Conservation (phyloP, 2,329 filamentous ascomycete genomes). For the Exophiala sp. region DNA sequence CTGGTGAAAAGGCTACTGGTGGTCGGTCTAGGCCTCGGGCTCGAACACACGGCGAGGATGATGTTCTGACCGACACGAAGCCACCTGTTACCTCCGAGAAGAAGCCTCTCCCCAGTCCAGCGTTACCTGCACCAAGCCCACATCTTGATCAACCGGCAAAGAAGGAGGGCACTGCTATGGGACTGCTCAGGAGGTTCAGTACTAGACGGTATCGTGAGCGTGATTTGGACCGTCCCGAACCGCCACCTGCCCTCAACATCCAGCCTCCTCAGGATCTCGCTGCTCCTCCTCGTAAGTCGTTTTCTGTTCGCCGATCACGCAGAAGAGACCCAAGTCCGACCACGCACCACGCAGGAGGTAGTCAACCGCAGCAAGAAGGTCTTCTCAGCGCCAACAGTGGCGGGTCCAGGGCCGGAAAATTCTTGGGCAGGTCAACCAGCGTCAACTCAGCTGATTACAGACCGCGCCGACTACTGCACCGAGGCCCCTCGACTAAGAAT, state of each 20-base stretch:
- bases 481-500: conserved; percentile 51
- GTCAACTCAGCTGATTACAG: conserved; percentile 84
- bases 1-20: conserved; percentile 81
- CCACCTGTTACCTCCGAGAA: conserved; percentile 53
- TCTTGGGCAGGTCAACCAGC: conserved; percentile 80
- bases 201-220: conserved; percentile 69
- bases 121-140: conserved; percentile 25
- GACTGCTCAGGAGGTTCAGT: conserved; percentile 83
- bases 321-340: conserved; percentile 53
- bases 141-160: conserved; percentile 60
- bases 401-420: conserved; percentile 60
- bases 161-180: conserved; percentile 83
- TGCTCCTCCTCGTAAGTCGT: conserved; percentile 73
- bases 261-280: conserved; percentile 67
- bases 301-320: conserved; percentile 69
- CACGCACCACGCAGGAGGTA: conserved; percentile 55
- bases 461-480: conserved; percentile 55
- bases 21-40: conserved; percentile 79
- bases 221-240: conserved; percentile 58
- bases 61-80: conserved; percentile 70
- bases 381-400: conserved; percentile 61
- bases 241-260: conserved; percentile 74
- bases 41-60: conserved; percentile 91
- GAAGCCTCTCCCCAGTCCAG: conserved; percentile 38
- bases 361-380: conserved; percentile 71